Percentiles rank a stretch among this genome's conserved stretches.
These are phyloP conservation scores for Emericellopsis terricola DNA, from an alignment of 495 filamentous ascomycete genomes.

Conservation along the genomic window DNA sequence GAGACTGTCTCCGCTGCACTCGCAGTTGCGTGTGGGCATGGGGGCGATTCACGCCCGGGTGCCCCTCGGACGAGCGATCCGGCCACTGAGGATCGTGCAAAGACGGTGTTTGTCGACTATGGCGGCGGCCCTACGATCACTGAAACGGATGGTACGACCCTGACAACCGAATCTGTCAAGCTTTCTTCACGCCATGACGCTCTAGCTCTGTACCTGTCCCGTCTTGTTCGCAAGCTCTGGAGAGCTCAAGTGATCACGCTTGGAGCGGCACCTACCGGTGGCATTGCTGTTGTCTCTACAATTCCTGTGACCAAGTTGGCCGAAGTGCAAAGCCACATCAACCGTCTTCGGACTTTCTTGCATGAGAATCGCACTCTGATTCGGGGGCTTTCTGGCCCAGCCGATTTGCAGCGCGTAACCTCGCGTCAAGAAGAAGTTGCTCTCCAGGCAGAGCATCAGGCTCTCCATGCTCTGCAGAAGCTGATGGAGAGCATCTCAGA, in stretches of 20 bases:
- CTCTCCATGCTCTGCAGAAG: slow-evolving; percentile 65
- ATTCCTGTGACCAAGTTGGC: slow-evolving; percentile 47
- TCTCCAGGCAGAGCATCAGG: slow-evolving; percentile 82
- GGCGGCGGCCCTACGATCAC: slow-evolving; percentile 68
- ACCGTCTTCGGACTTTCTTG: slow-evolving; percentile 63
- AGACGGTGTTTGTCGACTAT: slow-evolving; percentile 73
- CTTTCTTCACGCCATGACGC: slow-evolving; percentile 83
- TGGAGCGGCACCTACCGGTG: slow-evolving; percentile 20
- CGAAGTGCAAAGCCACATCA: slow-evolving; percentile 60
- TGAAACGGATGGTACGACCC: slow-evolving; percentile 47
- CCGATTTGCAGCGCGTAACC: slow-evolving; percentile 48
- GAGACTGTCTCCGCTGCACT: slow-evolving; percentile 82
- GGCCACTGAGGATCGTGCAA: slow-evolving; percentile 61
- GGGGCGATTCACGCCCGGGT: slow-evolving; percentile 48
- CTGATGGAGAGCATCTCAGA: slow-evolving; percentile 78
- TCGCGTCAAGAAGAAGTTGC: slow-evolving; percentile 80
- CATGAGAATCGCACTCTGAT: slow-evolving; percentile 74
- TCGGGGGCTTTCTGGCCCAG: slow-evolving; percentile 74
- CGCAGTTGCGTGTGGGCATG: slow-evolving; percentile 91
- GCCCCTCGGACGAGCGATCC: slow-evolving; percentile 65
- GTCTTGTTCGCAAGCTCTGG: slow-evolving; percentile 78
- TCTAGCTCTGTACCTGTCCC: slow-evolving; percentile 67
- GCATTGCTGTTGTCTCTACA: slow-evolving; percentile 39
- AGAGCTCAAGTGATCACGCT: slow-evolving; percentile 34
- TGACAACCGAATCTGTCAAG: slow-evolving; percentile 57